Evolutionary conservation across 2,329 filamentous ascomycete species (phyloP), one percentile per base, ranked within the genome.

Genomic region (Penicillium sp.): DNA sequence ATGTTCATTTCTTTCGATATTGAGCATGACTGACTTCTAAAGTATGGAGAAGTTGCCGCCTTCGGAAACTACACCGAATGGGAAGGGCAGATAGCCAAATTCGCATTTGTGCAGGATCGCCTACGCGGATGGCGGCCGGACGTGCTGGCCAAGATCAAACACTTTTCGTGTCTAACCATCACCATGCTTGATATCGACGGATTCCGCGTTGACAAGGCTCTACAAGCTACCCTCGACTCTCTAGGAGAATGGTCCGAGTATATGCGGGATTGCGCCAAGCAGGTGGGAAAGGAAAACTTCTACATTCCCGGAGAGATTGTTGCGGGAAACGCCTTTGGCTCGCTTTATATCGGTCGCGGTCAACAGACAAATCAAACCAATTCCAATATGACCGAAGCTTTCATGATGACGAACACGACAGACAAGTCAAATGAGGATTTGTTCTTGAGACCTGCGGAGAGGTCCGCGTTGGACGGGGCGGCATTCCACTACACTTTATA

Each of bases 401-500:
- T 85, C 52, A 73, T 71, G 0, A 66, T 81, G 60, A 81, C 75
- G n/a, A 78, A 79, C 58, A 67, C 70, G 2, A 75, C 76, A 12
- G 18, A 40, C 3, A 22, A 22, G 18, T 40, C 37, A 40, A 8
- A 40, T 12, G 18, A 40, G 18, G 37, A 40, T 40, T 8, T 40
- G 8, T 40, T 40, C 9, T 12, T 40, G 18, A 40, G 37, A 40
- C 37, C 37, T 12, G n/a, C 37, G 18, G 37, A 40, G 37, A 40
- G 37, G 37, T 40, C 37, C 4, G 84, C 81, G 1, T 75, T 87
- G n/a, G 85, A 87, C 57, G 78, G 77, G 5, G 82, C 79, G 11
- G 84, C 84, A 31, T 87, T 87, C 64, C 83, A 86, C 64, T 87
- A 87, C 66, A 81, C 82, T 1, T 77, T 81, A n/a, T 87, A 87